Percentiles rank a stretch among this genome's conserved stretches.
phyloP scores from a whole-genome alignment of 2,329 filamentous ascomycete species.

The Talaromyces funiculosus region DNA sequence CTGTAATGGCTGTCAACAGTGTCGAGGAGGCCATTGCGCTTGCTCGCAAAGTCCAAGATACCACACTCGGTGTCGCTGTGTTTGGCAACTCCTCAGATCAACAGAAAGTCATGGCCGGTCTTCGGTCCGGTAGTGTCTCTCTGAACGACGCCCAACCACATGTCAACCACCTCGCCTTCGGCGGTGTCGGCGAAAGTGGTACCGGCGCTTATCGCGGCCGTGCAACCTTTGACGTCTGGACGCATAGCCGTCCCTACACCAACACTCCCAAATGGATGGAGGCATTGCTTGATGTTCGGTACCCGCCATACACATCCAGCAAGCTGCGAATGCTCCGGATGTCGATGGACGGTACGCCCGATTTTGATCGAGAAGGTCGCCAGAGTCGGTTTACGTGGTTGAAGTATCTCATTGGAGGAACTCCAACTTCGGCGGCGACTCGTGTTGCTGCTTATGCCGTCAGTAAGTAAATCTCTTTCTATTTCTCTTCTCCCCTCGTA shows the following conservation, averaged over 20 bases:
- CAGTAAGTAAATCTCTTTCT: slow-evolving; percentile 30
- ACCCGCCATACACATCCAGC: slow-evolving; percentile 53
- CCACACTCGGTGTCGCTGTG: slow-evolving; percentile 75
- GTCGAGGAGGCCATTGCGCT: slow-evolving; percentile 81
- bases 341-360: slow-evolving; percentile 48
- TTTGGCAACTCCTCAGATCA: slow-evolving; percentile 80
- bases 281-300: slow-evolving; percentile 50
- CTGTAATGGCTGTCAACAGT: slow-evolving; percentile 69
- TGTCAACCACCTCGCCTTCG: slow-evolving; percentile 69
- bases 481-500: background rate
- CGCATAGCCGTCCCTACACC: slow-evolving; percentile 55
- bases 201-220: slow-evolving; percentile 72
- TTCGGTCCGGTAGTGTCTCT: slow-evolving; percentile 63
- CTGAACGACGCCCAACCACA: slow-evolving; percentile 61
- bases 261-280: slow-evolving; percentile 58
- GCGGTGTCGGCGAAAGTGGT: slow-evolving; percentile 75
- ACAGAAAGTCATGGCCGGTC: slow-evolving; percentile 58
- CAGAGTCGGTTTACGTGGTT: slow-evolving; percentile 36
- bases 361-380: slow-evolving; percentile 56
- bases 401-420: slow-evolving; percentile 35
- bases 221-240: slow-evolving; percentile 59
- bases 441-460: slow-evolving; percentile 33
- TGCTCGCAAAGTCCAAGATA: slow-evolving; percentile 74
- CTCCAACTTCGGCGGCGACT: slow-evolving; percentile 31
- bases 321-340: slow-evolving; percentile 47